Percentiles rank a stretch among this genome's conserved stretches.
phyloP scores from a whole-genome alignment of 2,329 filamentous ascomycete genomes.

The Saccharata proteae region DNA sequence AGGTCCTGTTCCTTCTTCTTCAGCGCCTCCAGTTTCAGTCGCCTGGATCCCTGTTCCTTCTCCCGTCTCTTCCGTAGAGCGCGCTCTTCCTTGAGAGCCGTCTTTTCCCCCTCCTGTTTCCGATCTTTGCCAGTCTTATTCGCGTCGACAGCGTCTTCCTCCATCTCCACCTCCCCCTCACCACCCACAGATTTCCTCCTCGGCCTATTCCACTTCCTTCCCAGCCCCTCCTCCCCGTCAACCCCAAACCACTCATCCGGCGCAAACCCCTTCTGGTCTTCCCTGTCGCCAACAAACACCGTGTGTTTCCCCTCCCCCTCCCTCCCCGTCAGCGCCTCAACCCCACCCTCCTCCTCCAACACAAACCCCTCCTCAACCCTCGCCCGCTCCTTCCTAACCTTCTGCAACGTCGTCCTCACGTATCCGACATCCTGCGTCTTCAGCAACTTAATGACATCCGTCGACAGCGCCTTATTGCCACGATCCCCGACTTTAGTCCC shows the following conservation, averaged over 20 bases:
- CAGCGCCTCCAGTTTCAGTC: constrained; percentile 39
- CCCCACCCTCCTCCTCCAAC: constrained; percentile 28
- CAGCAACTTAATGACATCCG: constrained; percentile 49
- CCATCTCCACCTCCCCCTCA: constrained; percentile 15
- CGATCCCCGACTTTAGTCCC: constrained; percentile 30
- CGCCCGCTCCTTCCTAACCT: constrained; percentile 41
- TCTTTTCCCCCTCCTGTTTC: constrained; percentile 16
- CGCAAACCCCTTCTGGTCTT: constrained; percentile 29
- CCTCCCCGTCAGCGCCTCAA: constrained; percentile 26
- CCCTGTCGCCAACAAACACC: constrained; percentile 29
- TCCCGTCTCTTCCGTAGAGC: constrained; percentile 33
- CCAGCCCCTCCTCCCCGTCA: constrained; percentile 15
- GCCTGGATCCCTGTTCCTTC: constrained; percentile 35
- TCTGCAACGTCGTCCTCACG: constrained; percentile 45
- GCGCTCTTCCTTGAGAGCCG: constrained; percentile 19
- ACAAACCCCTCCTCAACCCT: constrained; percentile 30
- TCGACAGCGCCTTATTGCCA: constrained; percentile 34
- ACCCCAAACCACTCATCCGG: constrained; percentile 28
- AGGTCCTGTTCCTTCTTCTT: constrained; percentile 44
- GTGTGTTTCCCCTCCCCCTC: constrained; percentile 16
- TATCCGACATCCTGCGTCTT: constrained; percentile 56
- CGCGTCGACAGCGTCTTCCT: constrained; percentile 5
- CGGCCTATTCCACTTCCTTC: constrained; percentile 13
- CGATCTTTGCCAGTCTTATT: constrained; percentile 16
- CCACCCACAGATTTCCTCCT: constrained; percentile 15